These are phyloP conservation scores for Candida khao-thaluensis DNA, from an alignment of 805 yeast species.

Conservation along the genomic window DNA sequence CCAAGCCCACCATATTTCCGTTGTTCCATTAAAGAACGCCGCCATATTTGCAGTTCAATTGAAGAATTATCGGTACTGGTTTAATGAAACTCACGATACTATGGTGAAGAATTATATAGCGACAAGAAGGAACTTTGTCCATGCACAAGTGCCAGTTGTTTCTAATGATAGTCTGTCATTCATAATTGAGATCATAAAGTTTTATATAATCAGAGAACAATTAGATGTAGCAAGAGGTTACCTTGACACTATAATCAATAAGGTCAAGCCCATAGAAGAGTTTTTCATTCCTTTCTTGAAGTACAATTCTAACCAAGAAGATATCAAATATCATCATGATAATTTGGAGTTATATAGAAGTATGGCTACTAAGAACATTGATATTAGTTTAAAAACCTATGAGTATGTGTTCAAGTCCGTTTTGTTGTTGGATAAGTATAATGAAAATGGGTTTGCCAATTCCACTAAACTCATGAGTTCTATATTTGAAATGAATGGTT, in stretches of 20 bases:
- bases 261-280: slow-evolving; percentile 21
- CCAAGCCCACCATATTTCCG: slow-evolving; percentile 30
- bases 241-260: slow-evolving; percentile 18
- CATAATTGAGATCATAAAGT: slow-evolving; percentile 26
- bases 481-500: slow-evolving; percentile 33
- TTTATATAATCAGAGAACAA: slow-evolving; percentile 18
- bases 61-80: slow-evolving; percentile 33
- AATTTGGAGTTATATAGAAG: slow-evolving; percentile 31
- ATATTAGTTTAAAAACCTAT: slow-evolving; percentile 29
- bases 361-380: slow-evolving; percentile 29
- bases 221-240: slow-evolving; percentile 21
- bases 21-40: slow-evolving; percentile 29
- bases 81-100: slow-evolving; percentile 10
- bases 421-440: slow-evolving; percentile 17
- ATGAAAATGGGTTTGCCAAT: slow-evolving; percentile 15
- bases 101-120: slow-evolving; percentile 3
- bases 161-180: slow-evolving; percentile 1
- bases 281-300: slow-evolving; percentile 32
- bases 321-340: slow-evolving; percentile 21
- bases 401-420: slow-evolving; percentile 31
- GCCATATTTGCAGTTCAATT: slow-evolving; percentile 28
- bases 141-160: not conserved
- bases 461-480: slow-evolving; percentile 22
- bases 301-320: slow-evolving; percentile 17
- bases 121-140: slow-evolving; percentile 8